phyloP scores from a whole-genome alignment of 1,284 basidiomycete genomes.

The Schizophyllum commune region DNA sequence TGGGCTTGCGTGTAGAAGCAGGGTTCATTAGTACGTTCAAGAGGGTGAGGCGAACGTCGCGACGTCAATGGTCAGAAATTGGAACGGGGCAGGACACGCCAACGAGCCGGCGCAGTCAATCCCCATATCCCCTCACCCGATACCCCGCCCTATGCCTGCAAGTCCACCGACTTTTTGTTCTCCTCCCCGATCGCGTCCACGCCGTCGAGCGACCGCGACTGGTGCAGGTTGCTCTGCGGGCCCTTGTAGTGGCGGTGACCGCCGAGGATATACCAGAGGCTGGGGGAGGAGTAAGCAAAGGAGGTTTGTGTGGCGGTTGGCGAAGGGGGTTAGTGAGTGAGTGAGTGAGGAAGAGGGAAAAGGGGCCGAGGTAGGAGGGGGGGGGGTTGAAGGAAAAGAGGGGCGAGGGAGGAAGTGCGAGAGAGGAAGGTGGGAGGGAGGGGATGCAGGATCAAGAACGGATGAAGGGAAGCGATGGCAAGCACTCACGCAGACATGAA shows the following conservation, averaged over 20 bases:
- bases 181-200: not conserved
- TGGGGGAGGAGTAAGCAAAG: not conserved
- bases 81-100: no score
- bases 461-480: not conserved
- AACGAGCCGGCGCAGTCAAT: no score
- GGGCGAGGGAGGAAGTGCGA: not conserved
- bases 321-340: constrained; percentile 6
- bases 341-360: constrained; percentile 3
- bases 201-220: not conserved
- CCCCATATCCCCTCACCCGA: no score
- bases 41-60: no score
- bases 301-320: no score
- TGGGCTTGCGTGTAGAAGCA: no score
- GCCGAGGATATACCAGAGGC: constrained; percentile 34
- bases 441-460: not conserved
- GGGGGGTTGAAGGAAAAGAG: not conserved
- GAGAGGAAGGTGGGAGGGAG: not conserved
- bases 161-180: not conserved
- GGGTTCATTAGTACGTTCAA: no score
- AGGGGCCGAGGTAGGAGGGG: not conserved
- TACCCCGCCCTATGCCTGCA: no score
- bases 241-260: constrained; percentile 42
- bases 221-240: constrained; percentile 19
- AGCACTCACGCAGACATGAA: constrained; percentile 32
- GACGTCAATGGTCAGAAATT: no score